phyloP scores from a whole-genome alignment of 495 filamentous ascomycete species.

The Thozetella sp. region DNA sequence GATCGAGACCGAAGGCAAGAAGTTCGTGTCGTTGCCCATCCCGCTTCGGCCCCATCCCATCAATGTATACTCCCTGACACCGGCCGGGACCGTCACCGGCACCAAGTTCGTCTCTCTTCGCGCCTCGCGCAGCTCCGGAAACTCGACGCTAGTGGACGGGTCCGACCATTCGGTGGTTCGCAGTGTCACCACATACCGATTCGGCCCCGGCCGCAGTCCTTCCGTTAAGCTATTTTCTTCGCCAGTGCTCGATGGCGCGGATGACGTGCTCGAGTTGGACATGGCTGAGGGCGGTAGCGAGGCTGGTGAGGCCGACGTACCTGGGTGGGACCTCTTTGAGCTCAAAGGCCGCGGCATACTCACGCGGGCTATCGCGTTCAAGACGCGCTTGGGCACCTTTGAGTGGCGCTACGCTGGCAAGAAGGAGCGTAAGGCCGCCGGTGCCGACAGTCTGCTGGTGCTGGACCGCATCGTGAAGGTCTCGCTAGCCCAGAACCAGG shows the following conservation, averaged over 20 bases:
- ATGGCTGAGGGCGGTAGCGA: background rate
- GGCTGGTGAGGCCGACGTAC: slow-evolving; percentile 1
- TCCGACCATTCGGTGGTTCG: slow-evolving; percentile 18
- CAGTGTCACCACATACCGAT: slow-evolving; percentile 49
- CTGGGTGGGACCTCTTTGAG: slow-evolving; percentile 27
- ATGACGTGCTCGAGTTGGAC: background rate
- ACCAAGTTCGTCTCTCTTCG: slow-evolving; percentile 44
- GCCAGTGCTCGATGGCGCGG: background rate
- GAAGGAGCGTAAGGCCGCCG: slow-evolving; percentile 26
- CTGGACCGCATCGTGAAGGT: slow-evolving; percentile 28
- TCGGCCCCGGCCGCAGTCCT: slow-evolving; percentile 41
- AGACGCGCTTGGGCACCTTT: slow-evolving; percentile 36
- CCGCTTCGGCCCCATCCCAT: slow-evolving; percentile 43
- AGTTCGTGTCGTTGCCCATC: slow-evolving; percentile 40
- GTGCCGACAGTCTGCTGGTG: slow-evolving; percentile 32
- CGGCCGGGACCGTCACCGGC: slow-evolving; percentile 16
- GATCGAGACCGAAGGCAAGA: slow-evolving; percentile 47
- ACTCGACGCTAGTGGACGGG: slow-evolving; percentile 24
- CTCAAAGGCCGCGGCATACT: slow-evolving; percentile 30
- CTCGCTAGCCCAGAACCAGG: slow-evolving; percentile 3
- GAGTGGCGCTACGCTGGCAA: slow-evolving; percentile 50
- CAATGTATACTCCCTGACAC: slow-evolving; percentile 34
- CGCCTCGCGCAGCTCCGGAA: slow-evolving; percentile 40
- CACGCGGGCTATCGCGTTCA: slow-evolving; percentile 38
- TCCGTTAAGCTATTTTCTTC: slow-evolving; percentile 18